Conservation (phyloP, 2,329 filamentous ascomycete species). For the Neonectria punicea region DNA sequence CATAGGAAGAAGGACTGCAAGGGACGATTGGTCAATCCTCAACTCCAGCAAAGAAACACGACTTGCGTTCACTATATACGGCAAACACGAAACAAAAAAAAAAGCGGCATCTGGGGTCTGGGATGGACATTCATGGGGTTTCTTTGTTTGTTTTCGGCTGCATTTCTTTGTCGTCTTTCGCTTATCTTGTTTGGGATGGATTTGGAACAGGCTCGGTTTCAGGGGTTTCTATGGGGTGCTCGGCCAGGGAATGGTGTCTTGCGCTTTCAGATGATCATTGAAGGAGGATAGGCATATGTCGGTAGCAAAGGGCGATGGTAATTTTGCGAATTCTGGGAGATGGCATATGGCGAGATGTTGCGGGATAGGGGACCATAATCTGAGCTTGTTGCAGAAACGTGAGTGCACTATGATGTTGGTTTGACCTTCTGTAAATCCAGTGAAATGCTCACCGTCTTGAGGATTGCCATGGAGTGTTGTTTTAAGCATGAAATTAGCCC, state of each 20-base stretch:
- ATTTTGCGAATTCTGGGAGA: slow-evolving; percentile 1
- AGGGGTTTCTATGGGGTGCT: slow-evolving; percentile 34
- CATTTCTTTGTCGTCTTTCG: slow-evolving; percentile 32
- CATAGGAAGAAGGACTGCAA: slow-evolving; percentile 24
- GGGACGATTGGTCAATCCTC: slow-evolving; percentile 26
- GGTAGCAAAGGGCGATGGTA: slow-evolving; percentile 12
- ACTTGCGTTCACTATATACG: slow-evolving; percentile 30
- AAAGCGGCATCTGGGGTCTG: slow-evolving; percentile 38
- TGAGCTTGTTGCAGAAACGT: slow-evolving; percentile 15
- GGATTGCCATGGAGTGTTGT: not conserved
- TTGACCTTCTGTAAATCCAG: not conserved
- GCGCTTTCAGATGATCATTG: slow-evolving; percentile 28
- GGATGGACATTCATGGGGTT: slow-evolving; percentile 28
- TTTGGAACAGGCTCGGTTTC: slow-evolving; percentile 30
- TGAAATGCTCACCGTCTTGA: not conserved
- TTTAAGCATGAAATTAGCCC: not conserved
- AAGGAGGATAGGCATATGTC: slow-evolving; percentile 6
- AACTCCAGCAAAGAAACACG: slow-evolving; percentile 31
- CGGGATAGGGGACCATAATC: slow-evolving; percentile 11
- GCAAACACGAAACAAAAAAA: slow-evolving; percentile 31
- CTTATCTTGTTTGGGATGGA: slow-evolving; percentile 28
- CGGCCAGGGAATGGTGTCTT: slow-evolving; percentile 35
- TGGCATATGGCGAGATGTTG: slow-evolving; percentile 5
- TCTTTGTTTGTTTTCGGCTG: slow-evolving; percentile 20
- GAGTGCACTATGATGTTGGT: not conserved